phyloP scores from a whole-genome alignment of 257 asterid genomes.

The Haberlea rhodopensis region DNA sequence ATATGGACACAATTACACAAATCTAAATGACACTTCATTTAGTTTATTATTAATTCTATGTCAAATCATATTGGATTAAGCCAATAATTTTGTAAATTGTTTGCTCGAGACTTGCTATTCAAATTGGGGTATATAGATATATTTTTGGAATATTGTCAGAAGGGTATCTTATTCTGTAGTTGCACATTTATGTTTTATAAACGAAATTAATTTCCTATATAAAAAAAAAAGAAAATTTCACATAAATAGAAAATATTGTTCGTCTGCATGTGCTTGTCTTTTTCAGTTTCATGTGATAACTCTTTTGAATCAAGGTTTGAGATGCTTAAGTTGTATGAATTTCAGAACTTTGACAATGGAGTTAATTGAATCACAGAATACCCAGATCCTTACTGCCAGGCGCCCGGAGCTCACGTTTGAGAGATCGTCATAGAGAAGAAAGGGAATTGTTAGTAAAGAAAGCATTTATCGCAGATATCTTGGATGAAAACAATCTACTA shows the following conservation, averaged over 20 bases:
- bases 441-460: slow-evolving; percentile 79
- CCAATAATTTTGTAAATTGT: too few relatives aligned
- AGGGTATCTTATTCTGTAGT: too few relatives aligned
- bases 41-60: too few relatives aligned
- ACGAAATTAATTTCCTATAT: background rate
- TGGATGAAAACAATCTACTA: slow-evolving; percentile 64
- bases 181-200: too few relatives aligned
- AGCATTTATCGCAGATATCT: slow-evolving; percentile 80
- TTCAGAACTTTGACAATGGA: slow-evolving; percentile 29
- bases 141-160: too few relatives aligned
- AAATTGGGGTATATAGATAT: too few relatives aligned
- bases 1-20: background rate
- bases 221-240: background rate
- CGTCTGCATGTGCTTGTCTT: slow-evolving; percentile 3
- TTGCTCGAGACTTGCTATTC: too few relatives aligned
- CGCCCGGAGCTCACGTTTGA: slow-evolving; percentile 82
- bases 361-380: slow-evolving; percentile 58
- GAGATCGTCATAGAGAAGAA: slow-evolving; percentile 89
- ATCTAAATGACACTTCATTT: background rate
- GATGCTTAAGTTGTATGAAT: slow-evolving; percentile 17
- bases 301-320: slow-evolving; percentile 14
- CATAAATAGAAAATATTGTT: background rate
- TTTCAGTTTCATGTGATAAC: slow-evolving; percentile 27
- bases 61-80: too few relatives aligned
- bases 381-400: slow-evolving; percentile 94